phyloP scores from a whole-genome alignment of 371 early-diverging fungal species.

The Mycotypha africana region DNA sequence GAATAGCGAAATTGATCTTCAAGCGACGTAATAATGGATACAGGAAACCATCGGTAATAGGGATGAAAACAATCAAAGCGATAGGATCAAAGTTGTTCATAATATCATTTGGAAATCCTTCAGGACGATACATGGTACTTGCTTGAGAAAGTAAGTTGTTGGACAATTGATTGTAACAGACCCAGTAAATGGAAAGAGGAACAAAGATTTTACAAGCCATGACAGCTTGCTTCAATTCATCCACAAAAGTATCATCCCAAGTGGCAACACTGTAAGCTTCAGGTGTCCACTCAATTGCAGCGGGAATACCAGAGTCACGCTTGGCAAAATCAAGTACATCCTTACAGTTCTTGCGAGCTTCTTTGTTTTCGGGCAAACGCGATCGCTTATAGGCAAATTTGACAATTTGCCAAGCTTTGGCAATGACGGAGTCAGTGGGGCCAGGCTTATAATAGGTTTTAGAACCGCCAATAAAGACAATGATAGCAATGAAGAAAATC shows the following conservation, averaged over 20 bases:
- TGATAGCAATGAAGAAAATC: slow-evolving; percentile 56
- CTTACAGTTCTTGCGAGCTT: slow-evolving; percentile 14
- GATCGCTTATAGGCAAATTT: slow-evolving; percentile 31
- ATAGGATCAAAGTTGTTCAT: slow-evolving; percentile 69
- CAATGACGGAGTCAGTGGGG: slow-evolving; percentile 53
- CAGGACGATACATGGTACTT: slow-evolving; percentile 52
- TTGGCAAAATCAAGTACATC: slow-evolving; percentile 49
- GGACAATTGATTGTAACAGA: slow-evolving; percentile 64
- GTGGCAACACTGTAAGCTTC: slow-evolving; percentile 21
- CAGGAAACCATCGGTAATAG: slow-evolving; percentile 56
- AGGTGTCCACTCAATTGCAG: slow-evolving; percentile 44
- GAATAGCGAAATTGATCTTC: slow-evolving; percentile 24
- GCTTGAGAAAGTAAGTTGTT: slow-evolving; percentile 71
- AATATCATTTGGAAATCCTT: slow-evolving; percentile 46
- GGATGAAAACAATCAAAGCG: slow-evolving; percentile 63
- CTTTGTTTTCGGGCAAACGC: slow-evolving; percentile 28
- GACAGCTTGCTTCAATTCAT: slow-evolving; percentile 55
- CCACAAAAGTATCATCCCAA: slow-evolving; percentile 65
- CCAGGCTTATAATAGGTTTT: slow-evolving; percentile 47
- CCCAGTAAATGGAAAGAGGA: slow-evolving; percentile 70
- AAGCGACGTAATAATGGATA: slow-evolving; percentile 57
- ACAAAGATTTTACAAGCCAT: slow-evolving; percentile 67
- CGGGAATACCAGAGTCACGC: slow-evolving; percentile 30
- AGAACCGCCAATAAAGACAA: slow-evolving; percentile 53
- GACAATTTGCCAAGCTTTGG: slow-evolving; percentile 46